Evolutionary conservation across 1,284 basidiomycete genomes (phyloP), one percentile per base, ranked within the genome.

Genomic region (Jaminaea rosea): DNA sequence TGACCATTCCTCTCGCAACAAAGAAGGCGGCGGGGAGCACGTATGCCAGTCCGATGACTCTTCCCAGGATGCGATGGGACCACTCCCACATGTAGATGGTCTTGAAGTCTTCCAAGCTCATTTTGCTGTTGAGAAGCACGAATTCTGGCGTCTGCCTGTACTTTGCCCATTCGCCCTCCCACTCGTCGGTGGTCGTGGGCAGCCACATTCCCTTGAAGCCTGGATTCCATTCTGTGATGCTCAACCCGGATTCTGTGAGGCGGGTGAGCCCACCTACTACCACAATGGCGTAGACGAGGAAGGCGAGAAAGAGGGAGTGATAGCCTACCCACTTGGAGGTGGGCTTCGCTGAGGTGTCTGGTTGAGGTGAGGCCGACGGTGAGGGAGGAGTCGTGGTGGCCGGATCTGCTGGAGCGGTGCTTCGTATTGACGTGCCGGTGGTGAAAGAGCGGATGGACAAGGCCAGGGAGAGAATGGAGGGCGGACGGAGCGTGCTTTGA

Each of bases 21-120:
- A 72, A 72, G 47, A 49, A 65, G 11, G 58, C 53, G 19, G 71
- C 65, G 13, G 71, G 71, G 1, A 73, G 44, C 10, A 76, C 60
- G 52, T 77, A 77, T 11, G 74, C 76, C 50, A 80, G 64, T 47
- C 94, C 94, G 58, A 97, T 86, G 55, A 92, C 75, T 50, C 94
- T 86, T 15, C 94, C 94, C 46, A 97, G 83, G 48, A 96, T 79
- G 37, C 94, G 87, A 76, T 99, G 94, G 2, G 83, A 83, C 90
- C 92, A 98, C 80, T 99, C 94, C 94, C 93, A 94, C 78, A 86
- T 87, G 77, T 92, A 99, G 62, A 99, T 98, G 57, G 80, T 81
- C 77, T 98, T 98, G 79, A 99, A 99, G 68, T 97, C 87, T 21
- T 84, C 79, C 49, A 97, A 76, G 9, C 83, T 82, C 60, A 97